These are phyloP conservation scores for Monosporozyma unispora DNA, from an alignment of 805 yeast genomes.

Conservation along the genomic window DNA sequence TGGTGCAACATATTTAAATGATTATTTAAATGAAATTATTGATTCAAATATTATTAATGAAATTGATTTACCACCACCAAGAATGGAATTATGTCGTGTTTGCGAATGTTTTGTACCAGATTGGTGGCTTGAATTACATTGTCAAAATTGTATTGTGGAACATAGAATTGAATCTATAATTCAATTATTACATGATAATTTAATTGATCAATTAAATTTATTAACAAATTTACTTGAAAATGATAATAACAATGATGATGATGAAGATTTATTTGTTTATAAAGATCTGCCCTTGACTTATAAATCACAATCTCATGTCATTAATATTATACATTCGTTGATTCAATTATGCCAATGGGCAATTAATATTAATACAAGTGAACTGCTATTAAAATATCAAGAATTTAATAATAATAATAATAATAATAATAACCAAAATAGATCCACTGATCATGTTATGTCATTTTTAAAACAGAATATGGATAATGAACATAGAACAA, in stretches of 20 bases:
- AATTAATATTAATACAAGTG: constrained; percentile 63
- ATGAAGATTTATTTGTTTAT: constrained; percentile 38
- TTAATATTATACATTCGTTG: constrained; percentile 11
- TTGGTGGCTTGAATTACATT: constrained; percentile 94
- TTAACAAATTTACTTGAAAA: constrained; percentile 28
- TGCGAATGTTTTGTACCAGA: constrained; percentile 88
- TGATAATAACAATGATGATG: constrained; percentile 1
- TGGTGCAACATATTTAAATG: constrained; percentile 76
- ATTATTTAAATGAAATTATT: constrained; percentile 47
- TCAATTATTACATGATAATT: constrained; percentile 62
- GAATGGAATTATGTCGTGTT: constrained; percentile 75
- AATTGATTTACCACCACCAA: constrained; percentile 65
- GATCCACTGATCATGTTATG: neutral
- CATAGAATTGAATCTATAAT: constrained; percentile 74
- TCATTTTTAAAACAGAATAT: neutral
- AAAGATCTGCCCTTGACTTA: constrained; percentile 40
- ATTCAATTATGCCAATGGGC: constrained; percentile 69
- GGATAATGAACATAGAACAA: neutral
- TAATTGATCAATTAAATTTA: constrained; percentile 58
- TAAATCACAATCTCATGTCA: constrained; percentile 9
- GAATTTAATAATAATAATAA: neutral
- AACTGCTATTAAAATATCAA: constrained; percentile 25
- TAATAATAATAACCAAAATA: neutral
- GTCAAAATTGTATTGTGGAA: constrained; percentile 78
- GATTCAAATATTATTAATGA: constrained; percentile 58